Base-by-base conservation (phyloP, 2,329 filamentous ascomycete species). In the Polytolypa hystricis region DNA sequence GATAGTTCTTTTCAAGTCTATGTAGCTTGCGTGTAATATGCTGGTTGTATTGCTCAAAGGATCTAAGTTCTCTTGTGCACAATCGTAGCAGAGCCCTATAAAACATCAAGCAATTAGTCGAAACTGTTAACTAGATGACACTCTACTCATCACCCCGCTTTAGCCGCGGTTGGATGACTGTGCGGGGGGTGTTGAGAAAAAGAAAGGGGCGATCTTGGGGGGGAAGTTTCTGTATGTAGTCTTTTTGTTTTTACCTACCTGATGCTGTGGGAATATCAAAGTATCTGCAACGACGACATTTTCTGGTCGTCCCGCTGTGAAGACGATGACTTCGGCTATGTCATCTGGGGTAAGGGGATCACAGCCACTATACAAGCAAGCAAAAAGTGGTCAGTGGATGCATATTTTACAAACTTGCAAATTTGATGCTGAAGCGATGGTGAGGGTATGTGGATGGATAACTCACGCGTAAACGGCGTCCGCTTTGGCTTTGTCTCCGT, bases 201-300 rank as follows among this genome's bases (percentile, higher is more conserved):
- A 25, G 21, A n/a, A 25, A n/a, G 21, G n/a, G 21, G 21, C 7
- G 7, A n/a, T 7, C 21, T 25, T 25, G 21, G n/a, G 21, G 21
- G 7, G 7, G 21, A 7, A 25, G 21, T 25, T 25, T n/a, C n/a
- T 15, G 34, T 1, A 11, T 4, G 25, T n/a, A 19, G 19, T 30
- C n/a, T 16, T 18, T 11, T 30, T 12, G 16, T 8, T 30, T 27
- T n/a, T 12, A 23, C 7, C 61, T 60, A 85, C 85, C 73, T 95
- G 87, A 56, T 94, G 86, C 51, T 80, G 91, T 4, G 87, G 87
- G 61, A 81, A 94, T 36, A 95, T 68, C 42, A 95, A 63, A 4
- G 84, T 81, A 61, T 95, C 87, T 14, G 87, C 87, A 47, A 95
- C 62, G 14, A 94, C 84, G 4, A 94, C 84, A 56, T 95, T 95